Base-by-base conservation (phyloP, 306 rosid genomes). In the Fragaria ananassa region DNA sequence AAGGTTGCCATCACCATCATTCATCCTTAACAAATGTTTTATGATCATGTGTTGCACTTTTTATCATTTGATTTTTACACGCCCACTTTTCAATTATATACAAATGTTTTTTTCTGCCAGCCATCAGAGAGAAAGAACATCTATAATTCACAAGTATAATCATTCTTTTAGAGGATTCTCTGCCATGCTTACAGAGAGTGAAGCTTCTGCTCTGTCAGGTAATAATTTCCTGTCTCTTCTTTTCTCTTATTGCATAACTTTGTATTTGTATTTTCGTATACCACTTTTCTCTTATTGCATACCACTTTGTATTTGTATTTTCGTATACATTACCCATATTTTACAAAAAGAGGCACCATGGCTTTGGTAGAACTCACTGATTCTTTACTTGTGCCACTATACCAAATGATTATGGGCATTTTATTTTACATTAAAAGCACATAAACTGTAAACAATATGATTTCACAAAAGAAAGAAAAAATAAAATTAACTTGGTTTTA, bases 151-250 rank as follows among this genome's bases (percentile, higher is more conserved):
- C 80, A 91, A 85, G 66, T 95, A 84, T 67, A 78, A 66, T 58
- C 91, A 95, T 88, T 96, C 97, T 77, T 84, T 95, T 42, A 89
- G 83, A 83, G 98, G 98, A 11, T 95, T 95, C 83, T 95, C 96
- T 50, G 96, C 98, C 73, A 82, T 92, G 96, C 91, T 95, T 62
- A 95, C 97, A 62, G 86, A 85, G 64, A 70, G 23, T 78, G 96
- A 95, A 86, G 98, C 98, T 84, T 89, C 97, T 53, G 67, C 82
- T 53, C 77, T 95, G 35, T 88, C 97, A 68, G 97, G 97, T 90
- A 86, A 11, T 46, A 42, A 68, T 73, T 74, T 57, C 35, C 29
- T 34, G 41, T 29, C 0, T 37, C 1, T n/a, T 19, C 19, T 10
- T 17, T 27, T 60, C 8, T 31, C 34, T 31, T 31, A 31, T 31